Base-by-base conservation (phyloP, 1,284 basidiomycete species). In the Trametes polyzona region DNA sequence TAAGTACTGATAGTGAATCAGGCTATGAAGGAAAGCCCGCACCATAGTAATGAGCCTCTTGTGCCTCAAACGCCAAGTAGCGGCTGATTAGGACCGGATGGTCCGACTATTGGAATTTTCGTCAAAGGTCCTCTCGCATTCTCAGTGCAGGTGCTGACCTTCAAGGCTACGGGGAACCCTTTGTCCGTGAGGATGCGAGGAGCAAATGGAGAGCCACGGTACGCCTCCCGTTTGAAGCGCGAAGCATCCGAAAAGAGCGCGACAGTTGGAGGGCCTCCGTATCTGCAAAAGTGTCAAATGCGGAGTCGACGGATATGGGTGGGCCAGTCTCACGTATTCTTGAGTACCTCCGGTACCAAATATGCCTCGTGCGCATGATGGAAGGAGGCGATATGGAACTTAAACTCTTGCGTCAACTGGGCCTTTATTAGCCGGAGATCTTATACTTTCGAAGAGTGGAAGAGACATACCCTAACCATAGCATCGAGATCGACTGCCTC, bases 331-430 rank as follows among this genome's bases (percentile, higher is more conserved):
- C 83, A 93, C 27, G 87, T 81, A 67, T 80, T 77, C 71, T 92
- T 93, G 52, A 96, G 76, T 2, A 92, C 71, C 35, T 86, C 86
- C 0, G 93, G 91, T 21, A 94, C 87, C 16, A 96, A 82, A 70
- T 92, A 96, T 0, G 93, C 86, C 67, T 94, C 92, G 59, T 87
- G 86, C 0, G 94, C 93, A 66, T 95, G 92, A 70, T 96, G 94
- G 72, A 96, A 88, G 0, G 88, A 86, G 1, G 90, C 86, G 55
- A 93, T 81, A 4, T 86, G 85, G 72, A 94, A 93, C 63, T 87
- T 78, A 80, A 95, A 96, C 71, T 90, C 87, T 63, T 88, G 85
- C 32, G 85, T 81, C n/a, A 89, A 70, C 86, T 88, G 50, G 16
- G 12, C 55, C 37, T 33, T 53, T 27, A 35, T 23, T 16, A 23